phyloP scores from a whole-genome alignment of 2,329 filamentous ascomycete species.

The Blastomyces emzantsi region DNA sequence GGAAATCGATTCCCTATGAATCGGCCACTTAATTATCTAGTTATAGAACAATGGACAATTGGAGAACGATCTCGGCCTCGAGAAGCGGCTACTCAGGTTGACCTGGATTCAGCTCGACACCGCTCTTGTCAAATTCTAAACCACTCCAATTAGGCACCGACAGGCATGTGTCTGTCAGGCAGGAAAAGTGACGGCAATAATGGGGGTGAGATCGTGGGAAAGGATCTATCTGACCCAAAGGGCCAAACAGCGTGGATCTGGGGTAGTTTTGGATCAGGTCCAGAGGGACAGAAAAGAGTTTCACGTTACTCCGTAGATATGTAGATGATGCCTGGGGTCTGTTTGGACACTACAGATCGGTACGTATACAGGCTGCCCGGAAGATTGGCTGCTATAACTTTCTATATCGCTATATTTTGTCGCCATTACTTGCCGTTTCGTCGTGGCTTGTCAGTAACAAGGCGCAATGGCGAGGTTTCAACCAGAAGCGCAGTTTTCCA shows the following conservation, averaged over 20 bases:
- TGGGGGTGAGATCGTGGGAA: background rate
- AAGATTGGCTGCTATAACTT: background rate
- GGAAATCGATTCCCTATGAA: background rate
- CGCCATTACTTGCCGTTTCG: background rate
- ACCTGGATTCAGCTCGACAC: background rate
- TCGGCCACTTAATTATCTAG: background rate
- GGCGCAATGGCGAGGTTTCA: background rate
- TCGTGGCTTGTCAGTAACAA: background rate
- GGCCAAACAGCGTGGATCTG: background rate
- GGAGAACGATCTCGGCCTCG: background rate
- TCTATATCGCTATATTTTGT: background rate
- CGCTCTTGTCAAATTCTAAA: background rate
- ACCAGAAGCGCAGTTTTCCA: background rate
- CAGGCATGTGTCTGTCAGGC: background rate
- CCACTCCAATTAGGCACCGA: background rate
- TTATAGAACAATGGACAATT: background rate
- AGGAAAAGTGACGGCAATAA: background rate
- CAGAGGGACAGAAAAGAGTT: background rate
- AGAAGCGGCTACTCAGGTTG: background rate
- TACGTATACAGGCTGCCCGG: too few relatives aligned
- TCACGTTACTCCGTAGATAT: background rate
- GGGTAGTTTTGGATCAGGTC: background rate
- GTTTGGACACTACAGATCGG: background rate
- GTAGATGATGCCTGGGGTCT: background rate
- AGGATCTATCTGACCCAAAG: background rate